These are phyloP conservation scores for Cyclotella atomus DNA, from an alignment of 108 stramenopile species.

Conservation along the genomic window DNA sequence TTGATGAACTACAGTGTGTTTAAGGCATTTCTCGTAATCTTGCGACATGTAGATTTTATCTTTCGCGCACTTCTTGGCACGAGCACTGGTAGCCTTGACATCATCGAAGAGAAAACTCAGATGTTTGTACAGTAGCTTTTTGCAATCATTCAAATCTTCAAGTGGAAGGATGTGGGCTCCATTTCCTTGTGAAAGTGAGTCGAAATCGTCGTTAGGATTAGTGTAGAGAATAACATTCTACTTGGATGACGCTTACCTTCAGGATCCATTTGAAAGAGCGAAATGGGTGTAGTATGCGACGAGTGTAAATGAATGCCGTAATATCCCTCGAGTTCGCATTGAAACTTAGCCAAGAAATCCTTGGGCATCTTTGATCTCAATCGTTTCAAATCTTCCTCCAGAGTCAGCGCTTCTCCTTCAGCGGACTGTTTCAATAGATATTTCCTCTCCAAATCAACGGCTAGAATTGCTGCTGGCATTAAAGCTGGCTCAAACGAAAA, in stretches of 20 bases:
- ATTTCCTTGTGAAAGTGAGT: neutral
- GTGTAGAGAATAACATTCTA: neutral
- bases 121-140: neutral
- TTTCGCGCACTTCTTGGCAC: neutral
- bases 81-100: neutral
- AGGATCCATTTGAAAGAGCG: neutral
- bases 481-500: neutral
- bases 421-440: too few relatives aligned
- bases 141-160: neutral
- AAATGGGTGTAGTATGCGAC: neutral
- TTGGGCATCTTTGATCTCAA: neutral
- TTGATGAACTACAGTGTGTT: neutral
- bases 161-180: neutral
- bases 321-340: neutral
- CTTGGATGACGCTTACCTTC: neutral
- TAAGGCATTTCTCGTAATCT: neutral
- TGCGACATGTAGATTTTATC: neutral
- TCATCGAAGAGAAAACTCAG: neutral
- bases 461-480: neutral
- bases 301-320: neutral
- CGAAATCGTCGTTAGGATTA: neutral
- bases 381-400: neutral
- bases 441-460: neutral
- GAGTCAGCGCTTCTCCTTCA: neutral
- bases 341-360: neutral